phyloP scores from a whole-genome alignment of 1,284 basidiomycete species.

The Trichosporon sp. region DNA sequence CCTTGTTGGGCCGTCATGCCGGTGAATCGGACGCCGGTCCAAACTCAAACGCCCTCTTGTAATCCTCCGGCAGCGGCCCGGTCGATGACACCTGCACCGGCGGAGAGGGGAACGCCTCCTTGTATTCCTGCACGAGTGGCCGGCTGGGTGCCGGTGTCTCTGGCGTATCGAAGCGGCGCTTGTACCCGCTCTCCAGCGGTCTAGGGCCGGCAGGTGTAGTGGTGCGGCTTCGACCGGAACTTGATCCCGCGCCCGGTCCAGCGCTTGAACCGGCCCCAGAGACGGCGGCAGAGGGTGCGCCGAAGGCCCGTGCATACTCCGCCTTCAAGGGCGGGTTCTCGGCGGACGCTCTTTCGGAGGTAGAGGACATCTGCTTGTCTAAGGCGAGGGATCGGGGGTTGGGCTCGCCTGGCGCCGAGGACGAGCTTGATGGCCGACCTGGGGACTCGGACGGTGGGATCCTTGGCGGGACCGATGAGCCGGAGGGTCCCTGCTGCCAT shows the following conservation, averaged over 20 bases:
- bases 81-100: too few relatives aligned
- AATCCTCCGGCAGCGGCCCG: too few relatives aligned
- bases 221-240: not conserved
- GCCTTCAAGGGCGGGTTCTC: not conserved
- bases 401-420: not conserved
- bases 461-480: not conserved
- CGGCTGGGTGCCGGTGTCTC: too few relatives aligned
- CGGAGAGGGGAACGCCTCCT: too few relatives aligned
- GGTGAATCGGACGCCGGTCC: too few relatives aligned
- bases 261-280: too few relatives aligned
- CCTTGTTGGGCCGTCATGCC: too few relatives aligned
- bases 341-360: too few relatives aligned
- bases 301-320: not conserved
- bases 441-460: not conserved
- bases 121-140: too few relatives aligned
- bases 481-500: not conserved
- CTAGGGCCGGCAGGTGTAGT: not conserved
- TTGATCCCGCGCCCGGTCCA: too few relatives aligned
- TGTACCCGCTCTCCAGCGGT: not conserved
- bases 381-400: not conserved
- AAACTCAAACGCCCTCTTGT: too few relatives aligned
- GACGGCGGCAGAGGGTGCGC: not conserved
- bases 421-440: not conserved
- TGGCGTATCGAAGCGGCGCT: not conserved
- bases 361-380: not conserved